Conservation (phyloP, 1,139 yeast species). For the Spathaspora sp. region DNA sequence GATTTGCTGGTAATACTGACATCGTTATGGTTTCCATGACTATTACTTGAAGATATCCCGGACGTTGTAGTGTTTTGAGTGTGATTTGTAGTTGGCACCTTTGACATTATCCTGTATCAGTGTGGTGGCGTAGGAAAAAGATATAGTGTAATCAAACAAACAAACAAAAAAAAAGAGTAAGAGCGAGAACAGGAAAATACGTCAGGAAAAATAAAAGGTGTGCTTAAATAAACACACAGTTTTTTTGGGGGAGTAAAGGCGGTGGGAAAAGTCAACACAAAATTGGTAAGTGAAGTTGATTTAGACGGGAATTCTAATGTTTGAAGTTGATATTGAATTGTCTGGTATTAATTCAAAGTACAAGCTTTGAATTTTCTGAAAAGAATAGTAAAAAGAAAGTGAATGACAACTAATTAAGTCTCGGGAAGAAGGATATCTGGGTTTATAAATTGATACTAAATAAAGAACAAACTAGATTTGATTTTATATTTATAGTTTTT, state of each 20-base stretch:
- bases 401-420: neutral
- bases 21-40: neutral
- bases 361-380: too few species aligned
- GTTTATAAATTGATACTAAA: neutral
- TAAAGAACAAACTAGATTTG: neutral
- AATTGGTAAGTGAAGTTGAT: neutral
- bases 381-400: neutral
- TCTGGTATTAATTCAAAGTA: neutral
- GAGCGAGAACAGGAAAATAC: neutral
- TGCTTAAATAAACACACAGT: slow-evolving; percentile 1
- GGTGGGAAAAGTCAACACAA: neutral
- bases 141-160: too few species aligned
- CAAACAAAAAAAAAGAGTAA: neutral
- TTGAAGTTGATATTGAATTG: neutral
- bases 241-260: neutral
- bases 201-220: neutral
- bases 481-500: neutral
- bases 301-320: neutral
- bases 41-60: neutral
- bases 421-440: neutral
- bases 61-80: neutral
- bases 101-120: slow-evolving; percentile 4
- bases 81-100: slow-evolving; percentile 2
- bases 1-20: neutral
- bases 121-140: slow-evolving; percentile 5